A percentile compares a stretch with the other conserved stretches of the same genome.
These are phyloP conservation scores for Mycena indigotica DNA, from an alignment of 768 basidiomycete genomes.

Conservation along the genomic window DNA sequence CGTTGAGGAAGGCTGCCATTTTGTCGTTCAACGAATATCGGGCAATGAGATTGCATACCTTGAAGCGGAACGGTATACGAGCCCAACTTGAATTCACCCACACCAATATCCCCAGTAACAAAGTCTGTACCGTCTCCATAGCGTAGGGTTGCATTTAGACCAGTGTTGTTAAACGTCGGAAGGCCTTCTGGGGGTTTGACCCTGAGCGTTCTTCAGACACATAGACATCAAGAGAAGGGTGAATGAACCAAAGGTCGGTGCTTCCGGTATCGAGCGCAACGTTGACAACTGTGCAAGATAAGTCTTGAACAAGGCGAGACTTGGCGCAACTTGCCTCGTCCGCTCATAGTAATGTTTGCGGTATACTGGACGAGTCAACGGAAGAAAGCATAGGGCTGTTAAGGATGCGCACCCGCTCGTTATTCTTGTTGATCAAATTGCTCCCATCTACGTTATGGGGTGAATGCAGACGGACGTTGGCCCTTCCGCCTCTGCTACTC, in stretches of 20 bases:
- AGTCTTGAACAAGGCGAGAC: not conserved
- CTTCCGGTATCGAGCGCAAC: conserved; percentile 20
- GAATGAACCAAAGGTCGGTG: conserved; percentile 18
- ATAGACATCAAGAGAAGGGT: not conserved
- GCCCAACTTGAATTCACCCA: conserved; percentile 16
- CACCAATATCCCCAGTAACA: conserved; percentile 17
- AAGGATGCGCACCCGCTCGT: conserved; percentile 12
- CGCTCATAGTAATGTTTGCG: conserved; percentile 20
- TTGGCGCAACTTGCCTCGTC: conserved; percentile 16
- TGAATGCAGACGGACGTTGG: not conserved
- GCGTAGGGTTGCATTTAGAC: conserved; percentile 12
- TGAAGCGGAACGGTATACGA: conserved; percentile 12
- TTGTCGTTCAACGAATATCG: not conserved
- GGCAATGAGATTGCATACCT: conserved; percentile 4
- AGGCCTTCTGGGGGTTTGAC: conserved; percentile 20
- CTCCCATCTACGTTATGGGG: conserved; percentile 2
- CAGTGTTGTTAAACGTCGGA: conserved; percentile 18
- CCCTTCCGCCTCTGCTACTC: not conserved
- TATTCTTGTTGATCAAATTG: conserved; percentile 21
- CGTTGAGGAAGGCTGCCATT: conserved; percentile 21
- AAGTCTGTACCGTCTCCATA: conserved; percentile 19
- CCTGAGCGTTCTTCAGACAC: conserved; percentile 3
- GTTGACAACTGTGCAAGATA: conserved; percentile 9
- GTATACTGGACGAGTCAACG: conserved; percentile 10
- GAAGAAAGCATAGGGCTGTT: not conserved